These are phyloP conservation scores for Dendrobium officinale DNA, from an alignment of 106 monocot genomes.

Conservation along the genomic window DNA sequence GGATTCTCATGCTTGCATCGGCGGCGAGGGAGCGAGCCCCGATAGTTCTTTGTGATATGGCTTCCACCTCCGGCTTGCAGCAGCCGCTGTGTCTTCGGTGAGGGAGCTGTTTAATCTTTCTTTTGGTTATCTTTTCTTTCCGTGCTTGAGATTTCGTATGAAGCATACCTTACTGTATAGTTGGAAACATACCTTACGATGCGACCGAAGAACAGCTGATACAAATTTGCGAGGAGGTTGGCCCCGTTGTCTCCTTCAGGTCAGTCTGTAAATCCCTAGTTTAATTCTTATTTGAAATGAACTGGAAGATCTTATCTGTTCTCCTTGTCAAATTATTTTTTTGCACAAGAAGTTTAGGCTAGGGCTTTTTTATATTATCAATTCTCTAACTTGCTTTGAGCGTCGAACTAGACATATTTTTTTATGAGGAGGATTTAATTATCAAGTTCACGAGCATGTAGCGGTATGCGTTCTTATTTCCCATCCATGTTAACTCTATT, in stretches of 20 bases:
- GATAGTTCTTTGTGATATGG: conserved; percentile 24
- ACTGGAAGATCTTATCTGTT: background rate
- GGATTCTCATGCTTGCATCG: background rate
- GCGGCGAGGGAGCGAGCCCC: background rate
- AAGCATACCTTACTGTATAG: conserved; percentile 22
- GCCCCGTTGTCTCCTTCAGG: conserved; percentile 96
- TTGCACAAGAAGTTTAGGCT: background rate
- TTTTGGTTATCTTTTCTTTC: background rate
- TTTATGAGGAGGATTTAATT: background rate
- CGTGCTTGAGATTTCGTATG: background rate
- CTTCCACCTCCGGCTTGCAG: conserved; percentile 50
- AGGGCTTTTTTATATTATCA: background rate
- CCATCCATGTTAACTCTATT: background rate
- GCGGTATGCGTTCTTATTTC: background rate
- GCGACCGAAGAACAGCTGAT: conserved; percentile 90
- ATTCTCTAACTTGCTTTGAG: background rate
- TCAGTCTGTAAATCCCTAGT: conserved; percentile 13
- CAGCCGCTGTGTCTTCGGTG: conserved; percentile 88
- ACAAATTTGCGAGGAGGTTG: conserved; percentile 96
- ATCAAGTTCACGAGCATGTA: background rate
- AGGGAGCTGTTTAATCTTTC: conserved; percentile 3
- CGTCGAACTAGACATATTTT: background rate
- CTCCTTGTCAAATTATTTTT: background rate
- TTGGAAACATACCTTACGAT: conserved; percentile 97
- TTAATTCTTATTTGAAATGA: background rate